Percentiles rank a stretch among this genome's conserved stretches.
Conservation (phyloP, 495 filamentous ascomycete species). For the Penicillium chermesinum region DNA sequence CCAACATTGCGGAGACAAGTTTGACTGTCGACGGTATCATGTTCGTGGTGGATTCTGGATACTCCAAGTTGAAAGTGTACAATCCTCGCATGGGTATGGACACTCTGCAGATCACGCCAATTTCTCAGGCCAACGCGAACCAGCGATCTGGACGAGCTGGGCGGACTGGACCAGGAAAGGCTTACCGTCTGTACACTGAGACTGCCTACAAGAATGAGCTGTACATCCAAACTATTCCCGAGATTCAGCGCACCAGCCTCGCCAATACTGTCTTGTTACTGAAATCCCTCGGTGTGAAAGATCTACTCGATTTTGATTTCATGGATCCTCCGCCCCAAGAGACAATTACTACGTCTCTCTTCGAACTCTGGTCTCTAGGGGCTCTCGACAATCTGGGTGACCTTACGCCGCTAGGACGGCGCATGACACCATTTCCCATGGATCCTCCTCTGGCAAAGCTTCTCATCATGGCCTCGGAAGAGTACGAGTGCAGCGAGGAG, state of each 20-base stretch:
- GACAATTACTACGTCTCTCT: slow-evolving; percentile 93
- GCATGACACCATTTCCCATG: slow-evolving; percentile 98
- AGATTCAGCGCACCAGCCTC: slow-evolving; percentile 95
- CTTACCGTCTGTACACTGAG: slow-evolving; percentile 92
- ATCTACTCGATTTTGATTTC: slow-evolving; percentile 96
- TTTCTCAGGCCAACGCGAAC: slow-evolving; percentile 92
- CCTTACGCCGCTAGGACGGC: slow-evolving; percentile 76
- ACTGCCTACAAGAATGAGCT: slow-evolving; percentile 93
- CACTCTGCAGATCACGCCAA: slow-evolving; percentile 94
- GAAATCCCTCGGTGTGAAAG: slow-evolving; percentile 91
- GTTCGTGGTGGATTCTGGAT: slow-evolving; percentile 97
- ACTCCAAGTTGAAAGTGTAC: slow-evolving; percentile 97
- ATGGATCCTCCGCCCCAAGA: slow-evolving; percentile 99
- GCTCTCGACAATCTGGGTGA: slow-evolving; percentile 92
- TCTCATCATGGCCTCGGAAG: slow-evolving; percentile 75
- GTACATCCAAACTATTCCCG: slow-evolving; percentile 95
- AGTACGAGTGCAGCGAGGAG: slow-evolving; percentile 93
- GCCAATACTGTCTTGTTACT: slow-evolving; percentile 90
- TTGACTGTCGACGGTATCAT: slow-evolving; percentile 98
- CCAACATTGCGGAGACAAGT: slow-evolving; percentile 97
- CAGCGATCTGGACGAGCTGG: slow-evolving; percentile 93
- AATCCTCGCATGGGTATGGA: slow-evolving; percentile 99
- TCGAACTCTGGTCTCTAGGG: slow-evolving; percentile 96
- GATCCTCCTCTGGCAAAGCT: slow-evolving; percentile 92
- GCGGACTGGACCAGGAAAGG: slow-evolving; percentile 91